Evolutionary conservation across 1,139 yeast genomes (phyloP), one percentile per base, ranked within the genome.

Genomic region (Hemisphaericaspora subhashii): DNA sequence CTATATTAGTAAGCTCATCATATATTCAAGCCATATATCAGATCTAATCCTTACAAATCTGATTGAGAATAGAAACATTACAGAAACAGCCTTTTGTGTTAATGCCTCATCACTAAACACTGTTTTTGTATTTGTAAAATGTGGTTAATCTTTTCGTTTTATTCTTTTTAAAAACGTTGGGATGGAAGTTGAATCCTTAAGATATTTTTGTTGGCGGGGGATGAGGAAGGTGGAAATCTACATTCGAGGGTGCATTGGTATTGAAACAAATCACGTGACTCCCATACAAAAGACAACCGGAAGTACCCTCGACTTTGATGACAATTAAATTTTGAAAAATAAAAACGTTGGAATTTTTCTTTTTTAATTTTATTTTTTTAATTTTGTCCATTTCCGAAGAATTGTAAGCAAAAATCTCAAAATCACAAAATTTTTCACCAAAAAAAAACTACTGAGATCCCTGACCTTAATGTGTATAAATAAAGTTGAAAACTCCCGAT

Each of bases 111-210:
- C n/a, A n/a, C n/a, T n/a, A 4, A 21, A 21, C 8, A 13, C 6
- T 16, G 16, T 14, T 10, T 27, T 27, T 27, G 14, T 14, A 18
- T 11, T 28, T 11, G 8, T n/a, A 15, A 29, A 17, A 21, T 31
- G 33, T 31, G 26, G 7, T 21, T 22, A 3, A 31, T 7, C 6
- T 21, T 6, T 11, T 31, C 13, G 15, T 8, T 27, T 6, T n/a
- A n/a, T n/a, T n/a, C n/a, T n/a, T n/a, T n/a, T n/a, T n/a, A n/a
- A n/a, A n/a, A n/a, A n/a, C 5, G 15, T 3, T 20, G 13, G 10
- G n/a, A 31, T 31, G 33, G 37, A 34, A 34, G 37, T 34, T 34
- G 26, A 34, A 34, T 34, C 37, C 37, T 9, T 24, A 10, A 13
- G 23, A 22, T 18, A 11, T 18, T 25, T 5, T 9, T 13, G 23